A percentile compares a stretch with the other conserved stretches of the same genome.
phyloP scores from a whole-genome alignment of 345 rosid species.

The Draba incana region DNA sequence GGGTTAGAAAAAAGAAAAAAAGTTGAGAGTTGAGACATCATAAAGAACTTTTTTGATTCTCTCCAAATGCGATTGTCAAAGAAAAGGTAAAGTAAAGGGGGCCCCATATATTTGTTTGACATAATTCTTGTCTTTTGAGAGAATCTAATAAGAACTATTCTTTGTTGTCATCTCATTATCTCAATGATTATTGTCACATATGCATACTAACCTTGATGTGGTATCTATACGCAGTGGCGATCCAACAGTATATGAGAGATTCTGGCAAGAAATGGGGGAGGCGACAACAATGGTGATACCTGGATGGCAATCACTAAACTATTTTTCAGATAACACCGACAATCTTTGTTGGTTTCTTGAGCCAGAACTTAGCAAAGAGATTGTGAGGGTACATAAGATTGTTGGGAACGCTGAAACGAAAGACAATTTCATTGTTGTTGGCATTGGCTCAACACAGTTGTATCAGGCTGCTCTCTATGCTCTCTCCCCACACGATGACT shows the following conservation, averaged over 20 bases:
- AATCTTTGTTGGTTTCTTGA: conserved; percentile 91
- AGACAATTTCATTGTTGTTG: conserved; percentile 71
- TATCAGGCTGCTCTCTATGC: conserved; percentile 87
- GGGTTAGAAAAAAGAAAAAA: not conserved
- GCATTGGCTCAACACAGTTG: conserved; percentile 92
- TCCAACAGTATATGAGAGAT: conserved; percentile 83
- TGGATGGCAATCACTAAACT: conserved; percentile 89
- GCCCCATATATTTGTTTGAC: conserved; percentile 23
- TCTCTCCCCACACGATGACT: conserved; percentile 56
- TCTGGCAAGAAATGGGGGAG: conserved; percentile 74
- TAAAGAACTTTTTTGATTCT: conserved; percentile 7
- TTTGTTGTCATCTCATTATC: not conserved
- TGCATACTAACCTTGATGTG: not conserved
- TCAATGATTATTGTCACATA: not conserved
- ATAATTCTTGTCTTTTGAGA: conserved; percentile 15
- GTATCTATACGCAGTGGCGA: conserved; percentile 68
- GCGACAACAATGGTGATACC: conserved; percentile 69
- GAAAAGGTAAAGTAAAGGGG: not conserved
- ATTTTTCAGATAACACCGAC: conserved; percentile 63
- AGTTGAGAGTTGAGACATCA: conserved; percentile 1
- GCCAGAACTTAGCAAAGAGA: conserved; percentile 66
- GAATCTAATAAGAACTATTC: conserved; percentile 26
- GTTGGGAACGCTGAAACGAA: conserved; percentile 82
- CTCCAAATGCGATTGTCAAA: conserved; percentile 1
- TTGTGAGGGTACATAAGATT: conserved; percentile 62